These are phyloP conservation scores for Tanacetum coccineum DNA, from an alignment of 129 eudicot species.

Conservation along the genomic window DNA sequence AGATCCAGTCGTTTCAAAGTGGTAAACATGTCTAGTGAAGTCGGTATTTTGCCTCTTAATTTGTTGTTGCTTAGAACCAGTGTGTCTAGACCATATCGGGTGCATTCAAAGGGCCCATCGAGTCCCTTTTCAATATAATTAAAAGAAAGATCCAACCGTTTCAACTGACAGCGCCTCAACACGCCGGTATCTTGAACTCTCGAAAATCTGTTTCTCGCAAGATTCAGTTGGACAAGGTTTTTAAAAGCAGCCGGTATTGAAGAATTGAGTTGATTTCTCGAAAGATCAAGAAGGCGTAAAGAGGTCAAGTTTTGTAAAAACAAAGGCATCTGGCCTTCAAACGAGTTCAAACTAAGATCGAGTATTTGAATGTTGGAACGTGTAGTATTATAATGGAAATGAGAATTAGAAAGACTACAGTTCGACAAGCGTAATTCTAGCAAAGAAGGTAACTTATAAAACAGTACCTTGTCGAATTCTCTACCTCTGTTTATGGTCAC, in stretches of 20 bases:
- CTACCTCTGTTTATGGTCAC: slow-evolving; percentile 7
- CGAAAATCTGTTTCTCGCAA: slow-evolving; percentile 14
- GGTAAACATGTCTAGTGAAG: slow-evolving; percentile 16
- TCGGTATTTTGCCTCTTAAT: slow-evolving; percentile 25
- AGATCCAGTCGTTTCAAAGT: slow-evolving; percentile 21
- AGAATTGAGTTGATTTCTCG: slow-evolving; percentile 15
- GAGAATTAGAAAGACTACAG: slow-evolving; percentile 20
- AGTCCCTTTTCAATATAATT: too few species aligned
- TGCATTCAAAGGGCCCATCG: too few species aligned
- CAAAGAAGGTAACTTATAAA: slow-evolving; percentile 30
- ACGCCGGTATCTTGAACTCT: slow-evolving; percentile 16
- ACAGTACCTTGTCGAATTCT: slow-evolving; percentile 22
- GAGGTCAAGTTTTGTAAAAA: slow-evolving; percentile 33
- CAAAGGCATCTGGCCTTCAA: slow-evolving; percentile 22
- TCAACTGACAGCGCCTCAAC: slow-evolving; percentile 21
- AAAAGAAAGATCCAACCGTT: slow-evolving; percentile 24
- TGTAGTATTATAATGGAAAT: slow-evolving; percentile 19
- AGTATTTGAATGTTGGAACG: slow-evolving; percentile 25
- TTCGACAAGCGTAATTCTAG: slow-evolving; percentile 19
- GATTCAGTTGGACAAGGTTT: slow-evolving; percentile 20
- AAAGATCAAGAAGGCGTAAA: slow-evolving; percentile 31
- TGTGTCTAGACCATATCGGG: too few species aligned
- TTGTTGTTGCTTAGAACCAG: slow-evolving; percentile 17
- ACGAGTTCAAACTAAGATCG: slow-evolving; percentile 21
- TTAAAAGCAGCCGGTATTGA: slow-evolving; percentile 22